Base-by-base conservation (phyloP, 208 protist genomes). In the Angomonas ambiguus region DNA sequence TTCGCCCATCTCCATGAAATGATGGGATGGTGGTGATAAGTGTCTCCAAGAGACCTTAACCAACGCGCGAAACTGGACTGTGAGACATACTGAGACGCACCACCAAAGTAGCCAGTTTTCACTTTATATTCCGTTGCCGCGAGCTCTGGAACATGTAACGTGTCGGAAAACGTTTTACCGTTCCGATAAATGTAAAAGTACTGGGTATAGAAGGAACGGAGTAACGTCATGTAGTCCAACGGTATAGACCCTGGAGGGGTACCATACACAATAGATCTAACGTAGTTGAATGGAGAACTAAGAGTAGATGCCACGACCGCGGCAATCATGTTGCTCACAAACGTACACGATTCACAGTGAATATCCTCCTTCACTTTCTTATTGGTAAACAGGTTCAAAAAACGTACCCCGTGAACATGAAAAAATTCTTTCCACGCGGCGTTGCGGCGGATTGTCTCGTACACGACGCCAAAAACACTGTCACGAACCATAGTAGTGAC, bases 271-370 rank as follows among this genome's bases (percentile, higher is more conserved):
- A 96, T 71, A 4, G 84, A 88, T 16, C 91, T 84, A 6, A 93
- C 82, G 62, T 94, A 96, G 60, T 96, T 96, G 57, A 94, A 88
- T 0, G 91, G 91, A 10, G 91, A 88, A 62, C 86, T 93, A 57
- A 89, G 27, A 5, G 92, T 79, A 24, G 91, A 94, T 10, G 91
- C 91, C 2, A 82, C 41, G 11, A 94, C 48, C 1, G 91, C 91
- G 0, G 88, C 91, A 11, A 92, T 41, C 30, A 94, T 58, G 62
- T 96, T 96, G 2, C 84, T 83, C 33, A 90, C 38, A 68, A 96
- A 96, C 0, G 72, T 60, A 24, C 67, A 80, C 0, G 64, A 25
- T 1, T 69, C 73, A 65, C 80, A 85, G 3, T n/a, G 24, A 5
- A 27, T 33, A 2, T 62, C 30, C 10, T 62, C 30, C 11, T 62